A percentile compares a stretch with the other conserved stretches of the same genome.
Conservation (phyloP, 345 rosid species). For the Rubroshorea leprosula region DNA sequence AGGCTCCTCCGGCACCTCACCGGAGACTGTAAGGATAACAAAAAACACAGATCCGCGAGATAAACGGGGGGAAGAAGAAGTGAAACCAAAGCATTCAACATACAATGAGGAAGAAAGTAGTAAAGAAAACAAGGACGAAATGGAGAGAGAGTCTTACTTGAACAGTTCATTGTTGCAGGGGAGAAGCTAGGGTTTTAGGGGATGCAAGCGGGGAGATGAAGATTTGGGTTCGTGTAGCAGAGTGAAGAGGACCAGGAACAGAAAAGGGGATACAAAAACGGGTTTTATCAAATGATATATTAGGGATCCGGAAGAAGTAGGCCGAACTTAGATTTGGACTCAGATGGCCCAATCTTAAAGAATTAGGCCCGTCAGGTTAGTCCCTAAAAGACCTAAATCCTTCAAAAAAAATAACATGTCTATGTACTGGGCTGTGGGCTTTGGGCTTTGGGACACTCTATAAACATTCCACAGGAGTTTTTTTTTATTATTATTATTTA, state of each 20-base stretch:
- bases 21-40: slow-evolving; percentile 52
- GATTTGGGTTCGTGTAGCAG: not conserved
- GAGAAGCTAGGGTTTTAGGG: slow-evolving; percentile 28
- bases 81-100: not conserved
- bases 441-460: no score
- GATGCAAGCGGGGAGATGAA: not conserved
- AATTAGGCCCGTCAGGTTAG: not conserved
- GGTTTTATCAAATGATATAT: not conserved
- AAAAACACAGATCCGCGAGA: slow-evolving; percentile 6
- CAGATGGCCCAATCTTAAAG: not conserved
- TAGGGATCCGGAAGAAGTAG: not conserved
- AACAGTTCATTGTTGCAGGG: slow-evolving; percentile 58
- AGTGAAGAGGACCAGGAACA: not conserved
- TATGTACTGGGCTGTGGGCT: no score
- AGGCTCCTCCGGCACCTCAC: slow-evolving; percentile 92
- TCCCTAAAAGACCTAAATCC: no score
- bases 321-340: not conserved
- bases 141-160: slow-evolving; percentile 38
- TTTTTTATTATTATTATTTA: no score
- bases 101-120: not conserved
- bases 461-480: no score
- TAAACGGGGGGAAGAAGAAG: not conserved
- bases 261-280: not conserved
- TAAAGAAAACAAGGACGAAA: not conserved
- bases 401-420: no score